Evolutionary conservation across 305 asterid species (phyloP).

Genomic region (Solanum chacoense): DNA sequence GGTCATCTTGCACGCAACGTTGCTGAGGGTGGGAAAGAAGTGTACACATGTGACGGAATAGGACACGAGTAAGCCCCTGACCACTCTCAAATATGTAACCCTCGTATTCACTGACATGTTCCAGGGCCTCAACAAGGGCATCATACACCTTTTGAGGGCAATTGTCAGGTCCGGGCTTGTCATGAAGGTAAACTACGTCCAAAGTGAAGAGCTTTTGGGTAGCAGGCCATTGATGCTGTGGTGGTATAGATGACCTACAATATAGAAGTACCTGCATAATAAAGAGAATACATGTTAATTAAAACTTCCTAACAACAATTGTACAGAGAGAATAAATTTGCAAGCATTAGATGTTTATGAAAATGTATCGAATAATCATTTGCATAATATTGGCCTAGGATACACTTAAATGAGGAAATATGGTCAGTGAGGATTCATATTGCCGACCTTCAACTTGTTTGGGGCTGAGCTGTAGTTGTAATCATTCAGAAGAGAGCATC

Average conservation of each 20-base stretch:
- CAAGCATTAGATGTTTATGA: background rate
- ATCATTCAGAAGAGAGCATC: background rate
- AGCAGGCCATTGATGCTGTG: slow-evolving; percentile 56
- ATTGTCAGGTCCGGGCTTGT: slow-evolving; percentile 89
- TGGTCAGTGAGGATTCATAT: background rate
- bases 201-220: slow-evolving; percentile 69
- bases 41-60: slow-evolving; percentile 64
- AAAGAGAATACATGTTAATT: background rate
- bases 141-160: slow-evolving; percentile 90
- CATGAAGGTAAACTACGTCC: slow-evolving; percentile 78
- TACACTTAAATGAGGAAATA: background rate
- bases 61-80: slow-evolving; percentile 70
- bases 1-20: slow-evolving; percentile 74
- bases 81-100: slow-evolving; percentile 91
- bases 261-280: slow-evolving; percentile 58
- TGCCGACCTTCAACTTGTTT: background rate
- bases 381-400: background rate
- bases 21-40: slow-evolving; percentile 85
- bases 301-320: background rate
- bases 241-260: slow-evolving; percentile 77
- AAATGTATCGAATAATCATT: background rate
- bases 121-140: slow-evolving; percentile 86
- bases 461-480: background rate
- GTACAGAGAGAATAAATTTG: background rate
- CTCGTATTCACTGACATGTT: slow-evolving; percentile 62